Percentiles rank a stretch among this genome's conserved stretches.
Conservation (phyloP, 768 basidiomycete species). For the button mushroom (Agaricus bisporus) region DNA sequence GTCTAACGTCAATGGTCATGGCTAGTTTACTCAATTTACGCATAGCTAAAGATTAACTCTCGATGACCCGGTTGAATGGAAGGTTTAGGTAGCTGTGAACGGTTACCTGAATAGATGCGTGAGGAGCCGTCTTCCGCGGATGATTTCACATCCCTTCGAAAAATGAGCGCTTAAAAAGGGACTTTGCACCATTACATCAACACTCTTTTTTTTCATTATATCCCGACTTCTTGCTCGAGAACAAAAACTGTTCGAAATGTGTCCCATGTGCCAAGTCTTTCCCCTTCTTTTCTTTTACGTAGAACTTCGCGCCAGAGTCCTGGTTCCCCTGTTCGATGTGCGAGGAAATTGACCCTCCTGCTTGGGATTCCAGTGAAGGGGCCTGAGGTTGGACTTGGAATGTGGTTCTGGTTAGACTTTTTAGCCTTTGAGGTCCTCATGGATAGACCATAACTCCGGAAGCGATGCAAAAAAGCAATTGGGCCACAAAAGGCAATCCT, state of each 20-base stretch:
- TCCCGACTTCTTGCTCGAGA: slow-evolving; percentile 12
- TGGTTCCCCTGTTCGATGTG: too few species aligned
- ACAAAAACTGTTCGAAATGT: neutral
- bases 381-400: too few species aligned
- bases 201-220: too few species aligned
- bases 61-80: slow-evolving; percentile 33
- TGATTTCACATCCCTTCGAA: slow-evolving; percentile 30
- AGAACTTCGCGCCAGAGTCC: too few species aligned
- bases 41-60: slow-evolving; percentile 28
- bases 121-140: slow-evolving; percentile 40
- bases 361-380: too few species aligned
- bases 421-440: slow-evolving; percentile 1
- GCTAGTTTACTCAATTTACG: slow-evolving; percentile 6
- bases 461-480: too few species aligned
- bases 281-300: too few species aligned
- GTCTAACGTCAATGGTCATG: neutral
- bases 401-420: slow-evolving; percentile 4
- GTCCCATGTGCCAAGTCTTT: too few species aligned
- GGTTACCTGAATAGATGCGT: slow-evolving; percentile 29
- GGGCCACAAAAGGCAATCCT: too few species aligned
- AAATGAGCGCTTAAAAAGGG: slow-evolving; percentile 22
- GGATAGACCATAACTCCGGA: slow-evolving; percentile 17
- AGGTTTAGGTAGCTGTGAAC: slow-evolving; percentile 23
- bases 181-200: slow-evolving; percentile 22
- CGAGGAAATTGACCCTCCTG: too few species aligned